Percentiles rank a stretch among this genome's conserved stretches.
Evolutionary conservation across 179 eudicot genomes (phyloP).

Genomic region (Pouteria campechiana): DNA sequence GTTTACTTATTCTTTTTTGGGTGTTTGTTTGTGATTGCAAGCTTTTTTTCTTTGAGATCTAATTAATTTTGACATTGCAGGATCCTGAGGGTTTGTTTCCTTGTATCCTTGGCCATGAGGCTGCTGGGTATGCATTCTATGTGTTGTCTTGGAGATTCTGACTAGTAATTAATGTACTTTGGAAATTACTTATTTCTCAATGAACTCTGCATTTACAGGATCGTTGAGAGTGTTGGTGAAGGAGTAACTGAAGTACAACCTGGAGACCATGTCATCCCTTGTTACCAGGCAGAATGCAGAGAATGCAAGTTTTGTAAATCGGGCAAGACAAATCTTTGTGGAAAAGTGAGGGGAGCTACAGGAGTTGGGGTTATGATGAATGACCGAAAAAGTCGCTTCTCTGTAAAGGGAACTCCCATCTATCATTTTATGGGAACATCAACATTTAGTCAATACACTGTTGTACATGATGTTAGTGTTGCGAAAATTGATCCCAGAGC

Average conservation of each 20-base stretch:
- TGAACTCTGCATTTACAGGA: conserved; percentile 25
- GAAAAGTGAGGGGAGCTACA: conserved; percentile 82
- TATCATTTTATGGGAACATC: conserved; percentile 99
- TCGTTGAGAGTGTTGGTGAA: conserved; percentile 98
- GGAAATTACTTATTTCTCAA: too few species aligned
- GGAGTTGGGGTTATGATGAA: conserved; percentile 97
- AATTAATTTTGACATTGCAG: conserved; percentile 22
- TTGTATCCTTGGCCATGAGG: conserved; percentile 98
- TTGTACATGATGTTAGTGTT: conserved; percentile 97
- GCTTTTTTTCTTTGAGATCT: neutral
- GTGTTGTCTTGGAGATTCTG: neutral
- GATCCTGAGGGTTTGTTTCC: conserved; percentile 99
- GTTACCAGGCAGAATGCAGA: conserved; percentile 96
- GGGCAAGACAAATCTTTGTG: conserved; percentile 97
- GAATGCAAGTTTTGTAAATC: conserved; percentile 98
- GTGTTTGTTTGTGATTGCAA: neutral
- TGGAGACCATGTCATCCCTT: conserved; percentile 98
- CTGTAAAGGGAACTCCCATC: conserved; percentile 76
- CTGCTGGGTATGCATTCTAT: conserved; percentile 73
- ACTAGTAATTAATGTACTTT: too few species aligned
- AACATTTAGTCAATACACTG: conserved; percentile 98
- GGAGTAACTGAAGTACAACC: conserved; percentile 94
- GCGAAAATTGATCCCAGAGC: conserved; percentile 90
- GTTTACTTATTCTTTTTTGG: neutral
- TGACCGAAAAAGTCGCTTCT: conserved; percentile 88